A percentile compares a stretch with the other conserved stretches of the same genome.
phyloP scores from a whole-genome alignment of 169 alveolate genomes.

The Babesia bigemina region DNA sequence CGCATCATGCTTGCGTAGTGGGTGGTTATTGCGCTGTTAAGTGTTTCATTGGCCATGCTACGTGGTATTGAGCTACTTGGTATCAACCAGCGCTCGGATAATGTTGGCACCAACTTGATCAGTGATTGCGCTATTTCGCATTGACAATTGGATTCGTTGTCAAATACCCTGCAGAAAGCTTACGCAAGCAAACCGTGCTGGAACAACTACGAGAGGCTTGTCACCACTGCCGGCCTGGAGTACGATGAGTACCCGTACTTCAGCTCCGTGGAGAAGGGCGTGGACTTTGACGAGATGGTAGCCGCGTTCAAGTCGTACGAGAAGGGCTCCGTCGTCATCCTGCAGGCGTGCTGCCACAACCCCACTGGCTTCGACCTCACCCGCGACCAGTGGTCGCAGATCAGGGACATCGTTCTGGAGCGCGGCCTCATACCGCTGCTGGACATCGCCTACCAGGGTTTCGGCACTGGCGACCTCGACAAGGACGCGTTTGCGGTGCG shows the following conservation, averaged over 20 bases:
- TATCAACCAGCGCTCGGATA: too few species aligned
- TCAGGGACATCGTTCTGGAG: slow-evolving; percentile 35
- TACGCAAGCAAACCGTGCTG: slow-evolving; percentile 65
- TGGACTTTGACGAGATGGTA: slow-evolving; percentile 55
- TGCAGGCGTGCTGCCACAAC: slow-evolving; percentile 63
- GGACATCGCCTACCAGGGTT: slow-evolving; percentile 67
- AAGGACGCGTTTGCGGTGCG: slow-evolving; percentile 47
- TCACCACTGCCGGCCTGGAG: slow-evolving; percentile 40
- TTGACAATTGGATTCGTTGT: too few species aligned
- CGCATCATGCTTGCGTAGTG: background rate
- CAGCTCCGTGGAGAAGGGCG: slow-evolving; percentile 25
- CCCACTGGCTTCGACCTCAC: slow-evolving; percentile 68
- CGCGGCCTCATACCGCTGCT: slow-evolving; percentile 53
- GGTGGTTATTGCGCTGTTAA: too few species aligned
- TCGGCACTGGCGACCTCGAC: slow-evolving; percentile 47
- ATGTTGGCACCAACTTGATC: too few species aligned
- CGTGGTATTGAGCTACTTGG: too few species aligned
- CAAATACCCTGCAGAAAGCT: slow-evolving; percentile 15
- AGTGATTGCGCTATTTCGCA: too few species aligned
- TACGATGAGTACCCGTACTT: slow-evolving; percentile 56
- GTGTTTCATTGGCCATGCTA: too few species aligned
- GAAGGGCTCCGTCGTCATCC: slow-evolving; percentile 37
- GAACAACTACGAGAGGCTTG: slow-evolving; percentile 55
- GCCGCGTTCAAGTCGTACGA: slow-evolving; percentile 13
- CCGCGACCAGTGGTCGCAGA: slow-evolving; percentile 46